Evolutionary conservation across 352 stramenopile genomes (phyloP), one percentile per base, ranked within the genome.

Genomic region (Peronospora destructor): DNA sequence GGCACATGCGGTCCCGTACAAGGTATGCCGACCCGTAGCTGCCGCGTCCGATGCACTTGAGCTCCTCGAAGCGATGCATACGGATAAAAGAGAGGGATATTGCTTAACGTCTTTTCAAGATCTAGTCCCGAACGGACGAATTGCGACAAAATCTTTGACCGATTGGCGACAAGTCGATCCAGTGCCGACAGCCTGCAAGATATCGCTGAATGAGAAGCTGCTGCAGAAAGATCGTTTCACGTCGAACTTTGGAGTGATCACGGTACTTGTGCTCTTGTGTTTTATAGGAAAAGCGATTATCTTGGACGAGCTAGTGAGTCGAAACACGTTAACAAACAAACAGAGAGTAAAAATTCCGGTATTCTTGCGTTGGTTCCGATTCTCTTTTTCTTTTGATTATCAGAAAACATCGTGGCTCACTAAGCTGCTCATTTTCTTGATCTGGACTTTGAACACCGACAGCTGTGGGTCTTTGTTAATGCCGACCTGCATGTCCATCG

Each of bases 41-140:
- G 14, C 80, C 80, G 32, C 77, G 71, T 1, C 80, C 80, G 32
- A 91, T 91, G 61, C 72, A 87, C 30, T 74, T 64, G 40, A 84
- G 62, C 58, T 89, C 80, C 44, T 86, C 64, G 52, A 88, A 91
- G 45, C 84, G 82, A 34, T 87, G 42, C 80, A 91, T 91, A 1
- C 21, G 9, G 14, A 14, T 29, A 26, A 21, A 43, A 32, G 33
- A 47, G 25, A 11, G 13, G 16, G 4, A 44, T 4, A 16, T 47
- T 29, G 35, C 33, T 46, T 36, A 34, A 43, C 47, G 42, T 26
- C 63, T 35, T 30, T 42, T 62, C 25, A 59, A 64, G 49, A 56
- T 67, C 44, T 48, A 23, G 26, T 17, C 13, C n/a, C 4, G 0
- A 45, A 33, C 17, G 37, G 23, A 33, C 19, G 3, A 10, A 23